A percentile compares a stretch with the other conserved stretches of the same genome.
phyloP scores from a whole-genome alignment of 306 rosid species.

The Cucurbita argyrosperma region DNA sequence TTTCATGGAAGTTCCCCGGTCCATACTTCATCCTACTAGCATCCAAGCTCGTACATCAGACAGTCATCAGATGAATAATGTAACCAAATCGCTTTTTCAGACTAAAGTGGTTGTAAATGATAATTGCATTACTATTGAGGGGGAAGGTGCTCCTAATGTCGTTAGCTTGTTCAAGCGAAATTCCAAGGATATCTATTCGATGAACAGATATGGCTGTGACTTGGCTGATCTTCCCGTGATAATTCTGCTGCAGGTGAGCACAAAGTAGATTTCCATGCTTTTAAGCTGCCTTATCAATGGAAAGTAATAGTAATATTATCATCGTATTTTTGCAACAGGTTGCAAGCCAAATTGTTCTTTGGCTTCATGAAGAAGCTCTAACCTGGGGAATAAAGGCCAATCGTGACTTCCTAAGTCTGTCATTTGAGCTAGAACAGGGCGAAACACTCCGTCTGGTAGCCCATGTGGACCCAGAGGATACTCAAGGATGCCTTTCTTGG shows the following conservation, averaged over 20 bases:
- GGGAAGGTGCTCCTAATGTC: constrained; percentile 76
- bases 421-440: constrained; percentile 74
- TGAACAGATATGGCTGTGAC: constrained; percentile 62
- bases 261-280: neutral
- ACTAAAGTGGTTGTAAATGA: constrained; percentile 67
- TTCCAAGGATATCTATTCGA: constrained; percentile 42
- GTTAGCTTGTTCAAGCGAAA: constrained; percentile 59
- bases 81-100: constrained; percentile 49
- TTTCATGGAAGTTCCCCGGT: constrained; percentile 54
- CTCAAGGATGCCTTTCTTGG: constrained; percentile 77
- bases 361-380: constrained; percentile 81
- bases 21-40: constrained; percentile 31
- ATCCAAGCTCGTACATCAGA: constrained; percentile 31
- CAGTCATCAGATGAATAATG: constrained; percentile 17
- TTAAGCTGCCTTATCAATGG: neutral
- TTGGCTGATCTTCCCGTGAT: constrained; percentile 72
- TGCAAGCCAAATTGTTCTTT: constrained; percentile 66
- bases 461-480: constrained; percentile 70
- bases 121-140: constrained; percentile 64
- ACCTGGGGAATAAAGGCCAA: constrained; percentile 66
- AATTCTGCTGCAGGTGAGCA: constrained; percentile 74
- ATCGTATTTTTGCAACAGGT: constrained; percentile 32
- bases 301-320: neutral
- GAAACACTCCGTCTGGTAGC: constrained; percentile 67
- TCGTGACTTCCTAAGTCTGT: constrained; percentile 58